Base-by-base conservation (phyloP, 2,329 filamentous ascomycete species). In the Hypocrella siamensis region DNA sequence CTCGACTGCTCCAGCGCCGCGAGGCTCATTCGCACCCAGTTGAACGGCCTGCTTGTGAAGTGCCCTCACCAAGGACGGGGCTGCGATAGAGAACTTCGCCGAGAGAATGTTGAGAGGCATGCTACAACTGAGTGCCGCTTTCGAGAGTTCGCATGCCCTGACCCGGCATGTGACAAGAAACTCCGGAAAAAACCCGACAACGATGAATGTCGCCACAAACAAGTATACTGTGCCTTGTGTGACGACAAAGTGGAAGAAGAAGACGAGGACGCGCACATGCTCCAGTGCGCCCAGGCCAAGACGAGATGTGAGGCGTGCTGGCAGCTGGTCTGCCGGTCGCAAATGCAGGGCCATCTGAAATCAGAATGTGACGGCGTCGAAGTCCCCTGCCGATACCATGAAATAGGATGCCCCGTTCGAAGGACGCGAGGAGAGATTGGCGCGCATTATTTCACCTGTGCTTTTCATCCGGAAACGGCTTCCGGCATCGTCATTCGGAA, bases 1-100 rank as follows among this genome's bases (percentile, higher is more conserved):
- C 41, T 46, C 5, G 54, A 57, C 32, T 58, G 55, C 35, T 56
- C 56, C 37, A 57, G 53, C 25, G 56, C 57, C 1, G 58, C 56
- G 6, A 49, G 58, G 6, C 48, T 78, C 26, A 56, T 78, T 28
- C 54, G 61, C 27, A 74, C 74, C 15, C 70, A 76, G 46, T 64
- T 79, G 15, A 72, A 75, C 39, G 64, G 57, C 35, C 57, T 79
- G 9, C 50, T 59, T 17, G 74, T 75, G 30, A 60, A 62, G 35
- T 79, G 74, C 34, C 71, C 73, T 3, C 68, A 72, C 39, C 46
- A 52, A 3, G 45, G 46, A 11, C 49, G 56, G 22, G 69, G 68
- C 7, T 79, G 74, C 46, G 47, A 52, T 24, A 51, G 58, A 25
- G 52, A 63, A 8, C 51, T 70, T 29, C 55, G 64, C 5, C 60